phyloP scores from a whole-genome alignment of 2,329 filamentous ascomycete species.

The Pezizomycotina sp. region DNA sequence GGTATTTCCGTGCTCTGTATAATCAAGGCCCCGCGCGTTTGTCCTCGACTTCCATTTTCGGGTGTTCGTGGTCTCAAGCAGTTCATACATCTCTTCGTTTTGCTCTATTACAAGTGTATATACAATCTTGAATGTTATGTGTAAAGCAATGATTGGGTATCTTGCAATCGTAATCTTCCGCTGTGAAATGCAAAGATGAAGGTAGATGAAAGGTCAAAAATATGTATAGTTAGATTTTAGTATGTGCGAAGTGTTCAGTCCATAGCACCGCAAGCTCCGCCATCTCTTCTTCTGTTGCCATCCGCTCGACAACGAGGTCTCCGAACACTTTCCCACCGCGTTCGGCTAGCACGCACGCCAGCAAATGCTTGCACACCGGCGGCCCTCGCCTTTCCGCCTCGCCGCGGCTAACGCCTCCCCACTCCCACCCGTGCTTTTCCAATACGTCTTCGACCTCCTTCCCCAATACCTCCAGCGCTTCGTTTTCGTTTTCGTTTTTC shows the following conservation, averaged over 20 bases:
- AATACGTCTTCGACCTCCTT: slow-evolving; percentile 2
- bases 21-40: no score
- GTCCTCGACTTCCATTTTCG: no score
- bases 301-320: slow-evolving; percentile 38
- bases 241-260: slow-evolving; percentile 28
- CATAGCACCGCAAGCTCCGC: slow-evolving; percentile 47
- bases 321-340: slow-evolving; percentile 44
- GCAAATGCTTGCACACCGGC: slow-evolving; percentile 68
- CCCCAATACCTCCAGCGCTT: slow-evolving; percentile 7
- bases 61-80: no score
- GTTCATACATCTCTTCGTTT: no score
- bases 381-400: slow-evolving; percentile 31
- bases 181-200: no score
- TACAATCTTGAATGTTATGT: no score
- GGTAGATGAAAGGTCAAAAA: no score
- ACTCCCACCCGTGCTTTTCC: slow-evolving; percentile 5
- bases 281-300: slow-evolving; percentile 47
- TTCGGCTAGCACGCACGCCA: slow-evolving; percentile 64
- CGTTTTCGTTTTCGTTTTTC: slow-evolving; percentile 11
- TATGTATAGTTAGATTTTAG: no score
- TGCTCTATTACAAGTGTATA: no score
- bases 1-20: no score
- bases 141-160: no score
- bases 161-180: no score
- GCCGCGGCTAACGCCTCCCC: slow-evolving; percentile 14